Evolutionary conservation across 2,329 filamentous ascomycete genomes (phyloP).

Genomic region (Aplosporella prunicola): DNA sequence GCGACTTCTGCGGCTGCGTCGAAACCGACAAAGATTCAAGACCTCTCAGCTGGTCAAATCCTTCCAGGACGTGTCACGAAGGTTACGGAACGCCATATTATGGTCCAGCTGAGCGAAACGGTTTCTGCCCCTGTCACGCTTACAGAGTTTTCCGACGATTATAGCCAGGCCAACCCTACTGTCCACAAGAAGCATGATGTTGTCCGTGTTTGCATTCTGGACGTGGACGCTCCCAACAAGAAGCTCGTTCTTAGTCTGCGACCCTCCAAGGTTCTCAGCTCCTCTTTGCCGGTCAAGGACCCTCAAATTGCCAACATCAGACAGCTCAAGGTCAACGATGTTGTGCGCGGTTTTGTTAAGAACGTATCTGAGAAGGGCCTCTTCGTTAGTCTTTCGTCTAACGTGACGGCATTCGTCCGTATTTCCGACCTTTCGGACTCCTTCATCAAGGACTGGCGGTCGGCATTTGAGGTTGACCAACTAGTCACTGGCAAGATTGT

Average conservation of each 20-base stretch:
- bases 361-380: constrained; percentile 82
- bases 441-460: constrained; percentile 93
- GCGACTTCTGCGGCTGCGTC: constrained; percentile 53
- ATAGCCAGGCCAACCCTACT: constrained; percentile 64
- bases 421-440: constrained; percentile 83
- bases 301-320: constrained; percentile 61
- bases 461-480: constrained; percentile 77
- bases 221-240: constrained; percentile 77
- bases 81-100: constrained; percentile 69
- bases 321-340: constrained; percentile 66
- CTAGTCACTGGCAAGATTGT: constrained; percentile 81
- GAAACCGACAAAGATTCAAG: constrained; percentile 56
- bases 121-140: constrained; percentile 73
- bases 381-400: constrained; percentile 74
- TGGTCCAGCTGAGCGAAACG: constrained; percentile 74
- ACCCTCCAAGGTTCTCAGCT: constrained; percentile 82
- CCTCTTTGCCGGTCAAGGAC: constrained; percentile 70
- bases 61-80: constrained; percentile 78
- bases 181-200: constrained; percentile 76
- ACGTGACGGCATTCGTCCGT: constrained; percentile 72
- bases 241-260: constrained; percentile 70
- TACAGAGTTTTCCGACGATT: constrained; percentile 80
- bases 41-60: constrained; percentile 68
- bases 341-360: constrained; percentile 86
- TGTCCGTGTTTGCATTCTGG: constrained; percentile 74